Base-by-base conservation (phyloP, 1,284 basidiomycete genomes). In the Austroboletus novae-zelandiae region DNA sequence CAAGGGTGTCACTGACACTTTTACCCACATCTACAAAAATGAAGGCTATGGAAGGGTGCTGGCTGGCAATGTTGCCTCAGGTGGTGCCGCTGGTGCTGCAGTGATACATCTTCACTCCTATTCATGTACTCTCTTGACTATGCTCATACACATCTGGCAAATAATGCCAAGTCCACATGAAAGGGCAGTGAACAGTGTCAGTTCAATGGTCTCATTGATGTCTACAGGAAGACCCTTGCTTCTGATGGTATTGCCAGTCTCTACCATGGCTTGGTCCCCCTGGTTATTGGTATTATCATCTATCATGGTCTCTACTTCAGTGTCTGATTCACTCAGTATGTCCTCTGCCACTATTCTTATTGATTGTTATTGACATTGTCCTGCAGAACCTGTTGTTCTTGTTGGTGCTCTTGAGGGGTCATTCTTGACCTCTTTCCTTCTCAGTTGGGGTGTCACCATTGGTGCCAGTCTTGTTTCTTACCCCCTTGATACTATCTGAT, bases 41-140 rank as follows among this genome's bases (percentile, higher is more conserved):
- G 93, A 96, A 78, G 93, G 94, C 71, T 94, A 93, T 78, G 91
- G 89, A 87, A 90, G 65, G 69, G 93, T 89, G 90, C 91, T 93
- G 66, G 88, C 72, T 72, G 91, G 91, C 62, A 96, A 96, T 71
- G 85, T 98, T 61, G 94, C 94, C 46, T 96, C 94, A 62, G 95
- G 95, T 92, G 94, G 88, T 85, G 94, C 89, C 62, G 94, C 94
- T 71, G 94, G 94, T 87, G 94, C 94, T 55, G n/a, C n/a, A n/a
- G n/a, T n/a, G n/a, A n/a, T n/a, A n/a, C n/a, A n/a, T 90, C 94
- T 9, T 98, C 95, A 32, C 77, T 96, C 49, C 86, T 98, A 69
- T 97, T 98, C 74, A 94, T 97, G 72, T 97, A 98, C 85, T 96
- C 94, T 35, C 86, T 98, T 57, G 94, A 97, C 67, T 96, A 94